Evolutionary conservation across 1,139 yeast species (phyloP).

Genomic region (Arxiozyma slooffiae): DNA sequence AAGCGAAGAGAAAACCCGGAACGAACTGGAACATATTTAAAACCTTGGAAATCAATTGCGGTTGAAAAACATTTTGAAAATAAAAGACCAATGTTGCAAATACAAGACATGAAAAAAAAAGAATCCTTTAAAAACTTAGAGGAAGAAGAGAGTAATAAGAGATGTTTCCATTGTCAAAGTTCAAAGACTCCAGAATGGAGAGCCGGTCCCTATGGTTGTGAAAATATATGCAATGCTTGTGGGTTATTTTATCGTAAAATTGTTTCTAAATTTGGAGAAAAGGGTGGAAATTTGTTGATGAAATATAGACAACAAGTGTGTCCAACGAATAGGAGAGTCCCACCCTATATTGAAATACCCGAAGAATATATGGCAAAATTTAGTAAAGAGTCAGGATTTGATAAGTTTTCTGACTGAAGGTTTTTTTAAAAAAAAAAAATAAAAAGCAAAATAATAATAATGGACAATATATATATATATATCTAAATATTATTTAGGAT

Average conservation of each 20-base stretch:
- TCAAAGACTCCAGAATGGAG: constrained; percentile 89
- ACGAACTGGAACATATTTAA: background rate
- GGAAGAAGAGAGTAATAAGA: constrained; percentile 4
- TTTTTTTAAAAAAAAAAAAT: background rate
- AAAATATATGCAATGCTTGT: constrained; percentile 84
- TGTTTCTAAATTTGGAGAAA: constrained; percentile 16
- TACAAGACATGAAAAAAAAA: background rate
- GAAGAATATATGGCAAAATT: constrained; percentile 4
- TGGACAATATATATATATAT: background rate
- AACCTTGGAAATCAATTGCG: background rate
- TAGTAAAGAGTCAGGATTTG: constrained; percentile 1
- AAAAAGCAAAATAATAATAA: background rate
- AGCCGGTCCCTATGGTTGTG: constrained; percentile 76
- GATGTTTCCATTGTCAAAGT: constrained; percentile 65
- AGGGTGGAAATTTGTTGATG: constrained; percentile 18
- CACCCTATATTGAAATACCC: constrained; percentile 10
- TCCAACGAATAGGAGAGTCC: constrained; percentile 16
- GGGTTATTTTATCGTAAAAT: constrained; percentile 45
- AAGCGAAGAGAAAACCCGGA: background rate
- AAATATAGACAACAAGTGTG: constrained; percentile 12
- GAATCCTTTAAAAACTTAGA: background rate
- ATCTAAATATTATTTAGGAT: too few species aligned
- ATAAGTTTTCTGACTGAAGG: background rate
- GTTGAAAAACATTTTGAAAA: background rate
- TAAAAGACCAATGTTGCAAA: background rate